Base-by-base conservation (phyloP, 2,329 filamentous ascomycete genomes). In the Claviceps fusiformis region DNA sequence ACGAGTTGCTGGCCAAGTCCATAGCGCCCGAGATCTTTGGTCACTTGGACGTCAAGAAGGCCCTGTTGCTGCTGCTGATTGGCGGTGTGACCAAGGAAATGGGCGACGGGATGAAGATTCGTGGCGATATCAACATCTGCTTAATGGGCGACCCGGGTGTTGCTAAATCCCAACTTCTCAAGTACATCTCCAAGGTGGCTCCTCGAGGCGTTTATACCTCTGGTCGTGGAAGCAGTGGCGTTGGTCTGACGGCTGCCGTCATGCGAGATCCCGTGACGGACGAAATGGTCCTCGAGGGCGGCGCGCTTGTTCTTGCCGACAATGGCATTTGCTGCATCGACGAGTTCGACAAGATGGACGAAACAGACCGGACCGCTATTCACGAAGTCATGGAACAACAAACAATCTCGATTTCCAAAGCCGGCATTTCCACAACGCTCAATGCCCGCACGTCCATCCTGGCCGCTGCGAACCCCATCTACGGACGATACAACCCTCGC, bases 141-240 rank as follows among this genome's bases (percentile, higher is more conserved):
- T 75, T 98, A 65, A 98, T 98, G 93, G 93, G 93, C 78, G 93
- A 98, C 66, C 93, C 93, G 68, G 93, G 93, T 89, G 93, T 98
- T 67, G 93, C 93, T 74, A 98, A 98, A 75, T 98, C 93, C 43
- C 93, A 98, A 75, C 75, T 98, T 61, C 80, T 98, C 61, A 97
- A 96, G 73, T 98, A 98, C 70, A 97, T 98, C 67, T 89, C 90
- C 61, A 97, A 98, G 74, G 93, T 98, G 35, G 92, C 93, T 1
- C 93, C 93, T 58, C 88, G 93, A 59, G 91, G 90, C 63, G 85
- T 91, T 13, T 91, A 91, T 71, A 91, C 87, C 5, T 88, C 86
- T 4, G 87, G 87, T 59, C 85, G 87, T 62, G 87, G 87, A 68
- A 88, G 84, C 73, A 88, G 84, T 68, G 87, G 87, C 66, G 87